Conservation (phyloP, 2,329 filamentous ascomycete genomes). For the Myotisia sp. region DNA sequence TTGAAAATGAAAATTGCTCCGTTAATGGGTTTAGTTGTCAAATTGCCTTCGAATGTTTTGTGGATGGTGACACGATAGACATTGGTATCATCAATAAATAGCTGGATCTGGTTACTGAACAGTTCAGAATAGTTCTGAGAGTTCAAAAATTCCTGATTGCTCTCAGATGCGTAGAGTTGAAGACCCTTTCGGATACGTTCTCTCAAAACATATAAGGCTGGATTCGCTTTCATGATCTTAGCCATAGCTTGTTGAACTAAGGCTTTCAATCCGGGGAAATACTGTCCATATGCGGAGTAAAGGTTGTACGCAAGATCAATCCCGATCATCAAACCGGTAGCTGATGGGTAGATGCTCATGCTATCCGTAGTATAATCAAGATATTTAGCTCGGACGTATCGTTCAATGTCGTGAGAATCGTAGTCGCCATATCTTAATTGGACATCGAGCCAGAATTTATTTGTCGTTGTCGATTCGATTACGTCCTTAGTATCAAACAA, state of each 20-base stretch:
- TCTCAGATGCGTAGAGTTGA: slow-evolving; percentile 94
- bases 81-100: slow-evolving; percentile 98
- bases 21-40: slow-evolving; percentile 99
- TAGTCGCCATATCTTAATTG: slow-evolving; percentile 96
- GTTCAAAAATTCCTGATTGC: slow-evolving; percentile 97
- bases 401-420: slow-evolving; percentile 96
- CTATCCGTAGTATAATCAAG: slow-evolving; percentile 97
- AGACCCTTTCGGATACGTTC: slow-evolving; percentile 98
- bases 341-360: slow-evolving; percentile 95
- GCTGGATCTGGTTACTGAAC: slow-evolving; percentile 96
- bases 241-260: slow-evolving; percentile 97
- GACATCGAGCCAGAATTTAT: slow-evolving; percentile 99
- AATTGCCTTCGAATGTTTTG: slow-evolving; percentile 97
- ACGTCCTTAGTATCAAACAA: slow-evolving; percentile 93
- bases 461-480: slow-evolving; percentile 85
- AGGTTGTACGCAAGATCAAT: slow-evolving; percentile 97
- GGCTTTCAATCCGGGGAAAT: slow-evolving; percentile 94
- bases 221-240: slow-evolving; percentile 99
- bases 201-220: slow-evolving; percentile 84
- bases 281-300: slow-evolving; percentile 95
- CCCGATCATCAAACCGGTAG: slow-evolving; percentile 92
- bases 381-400: slow-evolving; percentile 95
- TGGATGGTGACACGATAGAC: slow-evolving; percentile 99
- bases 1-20: slow-evolving; percentile 99
- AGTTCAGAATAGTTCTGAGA: slow-evolving; percentile 98